A percentile compares a stretch with the other conserved stretches of the same genome.
Conservation (phyloP, 495 filamentous ascomycete genomes). For the Platismatia glauca region DNA sequence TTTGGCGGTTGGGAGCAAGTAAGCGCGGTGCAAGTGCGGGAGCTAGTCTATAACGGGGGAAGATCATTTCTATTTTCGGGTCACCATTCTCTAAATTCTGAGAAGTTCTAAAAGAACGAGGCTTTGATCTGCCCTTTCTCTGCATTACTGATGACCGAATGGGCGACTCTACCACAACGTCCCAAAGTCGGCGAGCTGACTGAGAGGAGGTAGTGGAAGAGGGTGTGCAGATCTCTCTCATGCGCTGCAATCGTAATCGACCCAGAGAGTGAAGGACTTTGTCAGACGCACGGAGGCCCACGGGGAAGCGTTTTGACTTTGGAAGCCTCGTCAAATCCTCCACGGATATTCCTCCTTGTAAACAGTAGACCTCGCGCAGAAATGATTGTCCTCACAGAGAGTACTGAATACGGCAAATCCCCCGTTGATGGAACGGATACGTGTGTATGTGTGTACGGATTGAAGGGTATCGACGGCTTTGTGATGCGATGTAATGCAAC, state of each 20-base stretch:
- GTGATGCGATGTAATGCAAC: neutral
- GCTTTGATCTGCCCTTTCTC: conserved; percentile 6
- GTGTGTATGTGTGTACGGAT: neutral
- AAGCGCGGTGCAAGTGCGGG: conserved; percentile 13
- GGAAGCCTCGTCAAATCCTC: neutral
- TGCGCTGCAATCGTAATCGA: neutral
- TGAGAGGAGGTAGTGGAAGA: neutral
- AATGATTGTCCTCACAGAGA: neutral
- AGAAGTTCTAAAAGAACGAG: neutral
- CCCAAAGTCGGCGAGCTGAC: neutral
- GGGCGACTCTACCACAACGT: no score
- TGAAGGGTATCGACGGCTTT: neutral
- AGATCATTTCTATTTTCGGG: conserved; percentile 13
- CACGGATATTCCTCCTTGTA: neutral
- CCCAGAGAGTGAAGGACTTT: neutral
- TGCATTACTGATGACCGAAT: no score
- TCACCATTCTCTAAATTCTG: neutral
- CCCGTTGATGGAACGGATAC: neutral
- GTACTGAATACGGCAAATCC: neutral
- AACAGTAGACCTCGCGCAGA: no score
- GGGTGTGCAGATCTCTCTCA: conserved; percentile 2
- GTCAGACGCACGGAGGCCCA: neutral
- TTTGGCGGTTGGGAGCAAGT: conserved; percentile 4
- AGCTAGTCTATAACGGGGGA: conserved; percentile 1
- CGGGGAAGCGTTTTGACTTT: neutral